Percentiles rank a stretch among this genome's conserved stretches.
Evolutionary conservation across 108 stramenopile species (phyloP).

Genomic region (Licmophora abbreviata): DNA sequence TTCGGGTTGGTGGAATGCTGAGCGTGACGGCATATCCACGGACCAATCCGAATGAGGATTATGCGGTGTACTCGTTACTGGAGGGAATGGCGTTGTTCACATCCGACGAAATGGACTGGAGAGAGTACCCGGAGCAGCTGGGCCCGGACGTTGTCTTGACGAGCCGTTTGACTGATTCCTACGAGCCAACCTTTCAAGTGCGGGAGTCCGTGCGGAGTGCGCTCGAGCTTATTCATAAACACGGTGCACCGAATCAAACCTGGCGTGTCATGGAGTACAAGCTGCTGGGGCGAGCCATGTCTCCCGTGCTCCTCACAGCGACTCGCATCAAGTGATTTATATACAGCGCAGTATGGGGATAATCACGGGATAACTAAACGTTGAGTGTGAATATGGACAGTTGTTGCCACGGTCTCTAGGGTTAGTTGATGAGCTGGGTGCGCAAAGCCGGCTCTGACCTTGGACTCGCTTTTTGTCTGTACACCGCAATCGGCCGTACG

Average conservation of each 20-base stretch:
- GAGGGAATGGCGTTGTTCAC: slow-evolving; percentile 66
- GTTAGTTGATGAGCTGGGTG: too few relatives aligned
- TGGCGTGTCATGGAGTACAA: slow-evolving; percentile 61
- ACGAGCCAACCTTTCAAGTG: slow-evolving; percentile 9
- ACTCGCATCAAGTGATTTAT: slow-evolving; percentile 71
- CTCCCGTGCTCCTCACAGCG: slow-evolving; percentile 60
- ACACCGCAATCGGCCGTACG: too few relatives aligned
- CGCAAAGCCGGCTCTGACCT: too few relatives aligned
- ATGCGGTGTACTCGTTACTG: slow-evolving; percentile 51
- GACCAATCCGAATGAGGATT: slow-evolving; percentile 51
- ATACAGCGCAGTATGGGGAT: too few relatives aligned
- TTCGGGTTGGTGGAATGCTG: slow-evolving; percentile 69
- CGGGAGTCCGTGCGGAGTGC: slow-evolving; percentile 19
- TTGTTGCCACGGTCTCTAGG: too few relatives aligned
- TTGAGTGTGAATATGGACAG: too few relatives aligned
- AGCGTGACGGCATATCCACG: slow-evolving; percentile 72
- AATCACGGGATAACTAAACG: too few relatives aligned
- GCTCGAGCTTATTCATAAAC: slow-evolving; percentile 27
- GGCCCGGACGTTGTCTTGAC: neutral
- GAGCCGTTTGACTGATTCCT: slow-evolving; percentile 14
- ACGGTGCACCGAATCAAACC: slow-evolving; percentile 33
- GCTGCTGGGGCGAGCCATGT: slow-evolving; percentile 50
- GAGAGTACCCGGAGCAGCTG: slow-evolving; percentile 22
- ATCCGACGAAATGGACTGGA: slow-evolving; percentile 56
- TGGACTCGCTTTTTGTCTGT: too few relatives aligned